Conservation (phyloP, 257 asterid genomes). For the Solanum dulcamara region DNA sequence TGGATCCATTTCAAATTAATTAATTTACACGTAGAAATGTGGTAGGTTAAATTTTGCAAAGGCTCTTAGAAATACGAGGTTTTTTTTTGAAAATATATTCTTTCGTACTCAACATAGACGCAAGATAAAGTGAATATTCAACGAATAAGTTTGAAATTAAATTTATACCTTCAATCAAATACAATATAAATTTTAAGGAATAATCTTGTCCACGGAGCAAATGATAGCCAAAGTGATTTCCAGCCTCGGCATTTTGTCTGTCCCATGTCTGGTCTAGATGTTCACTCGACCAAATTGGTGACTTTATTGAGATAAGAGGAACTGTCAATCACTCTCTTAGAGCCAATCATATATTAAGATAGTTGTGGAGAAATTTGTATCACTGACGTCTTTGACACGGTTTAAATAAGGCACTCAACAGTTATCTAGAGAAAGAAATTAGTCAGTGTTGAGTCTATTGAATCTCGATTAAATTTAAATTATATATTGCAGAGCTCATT, state of each 20-base stretch:
- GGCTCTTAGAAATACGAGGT: no score
- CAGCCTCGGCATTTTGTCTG: not conserved
- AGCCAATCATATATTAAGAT: not conserved
- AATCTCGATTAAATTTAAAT: no score
- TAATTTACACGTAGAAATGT: not conserved
- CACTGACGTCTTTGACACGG: not conserved
- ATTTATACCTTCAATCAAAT: no score
- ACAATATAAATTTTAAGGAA: no score
- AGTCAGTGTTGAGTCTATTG: no score
- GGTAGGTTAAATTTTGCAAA: not conserved
- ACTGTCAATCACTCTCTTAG: not conserved
- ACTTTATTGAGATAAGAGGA: not conserved
- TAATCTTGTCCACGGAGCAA: not conserved
- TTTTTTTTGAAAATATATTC: no score
- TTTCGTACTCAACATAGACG: not conserved
- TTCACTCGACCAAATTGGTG: not conserved
- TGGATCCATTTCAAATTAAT: no score
- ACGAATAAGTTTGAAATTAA: no score
- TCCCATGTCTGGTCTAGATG: not conserved
- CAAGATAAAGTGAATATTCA: not conserved
- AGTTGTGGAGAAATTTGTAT: not conserved
- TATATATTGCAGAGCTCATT: no score
- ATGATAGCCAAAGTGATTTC: not conserved
- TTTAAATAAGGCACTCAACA: not conserved
- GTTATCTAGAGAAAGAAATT: not conserved